These are phyloP conservation scores for Cyberlindnera mrakii DNA, from an alignment of 805 yeast species.

Conservation along the genomic window DNA sequence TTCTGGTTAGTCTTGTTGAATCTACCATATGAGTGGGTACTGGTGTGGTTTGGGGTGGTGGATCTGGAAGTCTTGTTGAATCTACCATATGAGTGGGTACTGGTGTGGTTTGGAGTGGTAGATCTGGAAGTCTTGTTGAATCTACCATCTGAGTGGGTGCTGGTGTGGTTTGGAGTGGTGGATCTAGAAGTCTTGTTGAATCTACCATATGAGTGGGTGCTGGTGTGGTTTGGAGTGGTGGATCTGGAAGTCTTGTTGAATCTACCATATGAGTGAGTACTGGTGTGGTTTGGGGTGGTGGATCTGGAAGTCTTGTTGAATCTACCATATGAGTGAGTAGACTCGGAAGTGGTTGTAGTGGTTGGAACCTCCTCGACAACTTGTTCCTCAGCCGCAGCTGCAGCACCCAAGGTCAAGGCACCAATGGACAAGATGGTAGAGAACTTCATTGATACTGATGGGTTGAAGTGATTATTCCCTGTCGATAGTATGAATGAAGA, in stretches of 20 bases:
- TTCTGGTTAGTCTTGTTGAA: slow-evolving; percentile 38
- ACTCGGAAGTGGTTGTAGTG: slow-evolving; percentile 25
- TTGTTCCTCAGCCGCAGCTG: slow-evolving; percentile 21
- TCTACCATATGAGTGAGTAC: slow-evolving; percentile 54
- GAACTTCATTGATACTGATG: slow-evolving; percentile 16
- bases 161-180: slow-evolving; percentile 29
- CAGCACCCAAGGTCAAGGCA: slow-evolving; percentile 17
- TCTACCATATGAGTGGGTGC: slow-evolving; percentile 47
- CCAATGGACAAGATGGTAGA: slow-evolving; percentile 16
- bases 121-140: slow-evolving; percentile 39
- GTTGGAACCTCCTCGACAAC: slow-evolving; percentile 16
- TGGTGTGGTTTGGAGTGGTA: slow-evolving; percentile 30
- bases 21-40: slow-evolving; percentile 54
- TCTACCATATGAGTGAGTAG: slow-evolving; percentile 54
- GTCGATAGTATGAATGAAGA: not conserved
- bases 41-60: slow-evolving; percentile 31
- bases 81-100: slow-evolving; percentile 54
- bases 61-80: slow-evolving; percentile 43
- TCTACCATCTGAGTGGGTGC: slow-evolving; percentile 48
- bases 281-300: slow-evolving; percentile 29
- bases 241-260: slow-evolving; percentile 42
- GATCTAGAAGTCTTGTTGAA: slow-evolving; percentile 41
- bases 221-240: slow-evolving; percentile 30
- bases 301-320: slow-evolving; percentile 41
- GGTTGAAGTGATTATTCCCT: too few relatives aligned